Evolutionary conservation across 306 rosid genomes (phyloP).

Genomic region (Herpetospermum pedunculosum): DNA sequence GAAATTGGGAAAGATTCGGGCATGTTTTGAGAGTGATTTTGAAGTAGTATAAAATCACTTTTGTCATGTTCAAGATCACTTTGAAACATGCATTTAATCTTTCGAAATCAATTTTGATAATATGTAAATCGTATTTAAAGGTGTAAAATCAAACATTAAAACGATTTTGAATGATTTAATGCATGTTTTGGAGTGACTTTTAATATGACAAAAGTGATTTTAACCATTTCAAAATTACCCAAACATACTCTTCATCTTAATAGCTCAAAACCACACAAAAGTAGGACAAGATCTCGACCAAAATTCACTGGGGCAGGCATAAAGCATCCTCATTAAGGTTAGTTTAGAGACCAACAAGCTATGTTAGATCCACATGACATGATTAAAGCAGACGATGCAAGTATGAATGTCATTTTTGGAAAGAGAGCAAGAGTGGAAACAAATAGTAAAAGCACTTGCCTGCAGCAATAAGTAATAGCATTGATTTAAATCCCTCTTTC

Average conservation of each 20-base stretch:
- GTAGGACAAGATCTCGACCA: background rate
- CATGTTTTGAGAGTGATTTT: no score
- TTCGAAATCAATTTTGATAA: no score
- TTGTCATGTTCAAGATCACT: no score
- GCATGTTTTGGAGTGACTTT: no score
- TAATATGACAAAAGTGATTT: no score
- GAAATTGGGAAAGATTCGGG: background rate
- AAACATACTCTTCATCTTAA: no score
- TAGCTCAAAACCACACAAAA: background rate
- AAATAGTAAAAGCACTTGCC: conserved; percentile 9
- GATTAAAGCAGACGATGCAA: background rate
- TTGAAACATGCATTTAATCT: no score
- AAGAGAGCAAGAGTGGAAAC: conserved; percentile 8
- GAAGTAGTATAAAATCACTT: no score
- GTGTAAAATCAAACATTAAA: no score
- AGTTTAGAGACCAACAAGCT: background rate
- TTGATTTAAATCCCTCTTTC: background rate
- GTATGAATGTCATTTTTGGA: conserved; percentile 4
- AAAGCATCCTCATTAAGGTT: background rate
- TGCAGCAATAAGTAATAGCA: conserved; percentile 4
- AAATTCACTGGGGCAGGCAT: background rate
- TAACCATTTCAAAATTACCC: no score
- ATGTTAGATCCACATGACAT: background rate
- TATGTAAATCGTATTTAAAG: no score
- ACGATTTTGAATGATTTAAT: no score